Evolutionary conservation across 345 rosid genomes (phyloP), one percentile per base, ranked within the genome.

Genomic region (Dimocarpus longan): DNA sequence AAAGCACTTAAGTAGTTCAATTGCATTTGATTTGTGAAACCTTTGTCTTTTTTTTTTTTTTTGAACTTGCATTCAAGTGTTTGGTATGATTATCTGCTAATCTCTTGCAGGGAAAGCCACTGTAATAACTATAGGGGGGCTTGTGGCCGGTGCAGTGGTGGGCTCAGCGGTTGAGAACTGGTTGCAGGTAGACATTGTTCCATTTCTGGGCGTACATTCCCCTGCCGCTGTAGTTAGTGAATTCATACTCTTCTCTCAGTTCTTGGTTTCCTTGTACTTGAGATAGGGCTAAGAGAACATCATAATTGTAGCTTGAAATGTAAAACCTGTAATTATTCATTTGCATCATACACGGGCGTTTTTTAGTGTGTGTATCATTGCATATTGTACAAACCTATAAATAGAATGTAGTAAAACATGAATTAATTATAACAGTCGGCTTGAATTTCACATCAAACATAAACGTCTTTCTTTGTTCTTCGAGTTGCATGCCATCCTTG

Each of bases 111-210:
- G 99, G 60, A 96, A 96, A 85, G 97, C 99, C 43, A 88, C 91
- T n/a, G 83, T 88, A 46, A 90, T 94, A 65, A 91, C 98, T 5
- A 76, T 91, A 37, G 98, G 98, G 52, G 99, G 99, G 70, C 92
- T 96, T 68, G 93, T 91, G 77, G 95, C 91, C n/a, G 99, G 99
- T 68, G 99, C 97, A 2, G 95, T 91, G 77, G 92, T 91, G 80
- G 99, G 99, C 72, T 91, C 99, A 8, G 91, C 97, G 3, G 86
- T 91, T 9, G 97, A 96, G 91, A 94, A 79, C 83, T 94, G 90
- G 99, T 83, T 96, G 86, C 99, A 96, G 80, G 99, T 96, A 59
- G 99, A 96, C 84, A 85, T 94, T 2, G 93, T 96, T 76, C 99
- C 98, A 0, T 89, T 96, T 79, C 87, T 96, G 0, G 93, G 98